Base-by-base conservation (phyloP, 176 grass and related monocot species). In the Guadua angustifolia region DNA sequence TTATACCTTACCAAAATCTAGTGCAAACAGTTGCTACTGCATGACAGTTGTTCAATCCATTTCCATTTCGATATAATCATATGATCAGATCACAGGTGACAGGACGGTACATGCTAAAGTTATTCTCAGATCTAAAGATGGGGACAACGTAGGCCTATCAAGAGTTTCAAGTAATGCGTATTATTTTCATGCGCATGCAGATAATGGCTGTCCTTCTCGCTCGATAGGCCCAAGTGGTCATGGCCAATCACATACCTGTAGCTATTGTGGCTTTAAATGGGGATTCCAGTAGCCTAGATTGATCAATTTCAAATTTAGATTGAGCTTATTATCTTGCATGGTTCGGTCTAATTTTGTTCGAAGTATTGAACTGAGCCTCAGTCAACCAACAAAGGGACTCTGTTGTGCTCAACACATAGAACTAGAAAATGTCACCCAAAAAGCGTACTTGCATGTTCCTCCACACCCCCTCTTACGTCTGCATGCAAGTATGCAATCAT, bases 171-270 rank as follows among this genome's bases (percentile, higher is more conserved):
- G 72, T 83, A 73, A 60, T 86, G 88, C 49, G 1, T 15, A 58
- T 74, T 68, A 21, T 61, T 87, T 79, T 83, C 84, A 19, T 26
- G 58, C 67, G 49, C 74, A 74, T 16, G 88, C 84, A 2, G 16
- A 17, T 52, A 90, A 83, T 86, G 84, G 79, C 24, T 74, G 88
- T 79, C 88, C 74, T 74, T 86, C 40, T 86, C 84, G 46, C 5
- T 66, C 25, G 2, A 85, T 82, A 14, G 78, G 64, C 4, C 32
- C 32, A 5, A 26, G 68, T 75, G 69, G 76, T 75, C 87, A 66
- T 19, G 33, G 43, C 36, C 44, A 8, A 64, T 74, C 43, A 18
- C n/a, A 81, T 68, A 15, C 40, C 68, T 43, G 50, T 22, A n/a
- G 39, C 68, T 79, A 16, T 4, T 22, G 8, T 79, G 58, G 1